Base-by-base conservation (phyloP, 2,329 filamentous ascomycete species). In the Botrytis squamosa region DNA sequence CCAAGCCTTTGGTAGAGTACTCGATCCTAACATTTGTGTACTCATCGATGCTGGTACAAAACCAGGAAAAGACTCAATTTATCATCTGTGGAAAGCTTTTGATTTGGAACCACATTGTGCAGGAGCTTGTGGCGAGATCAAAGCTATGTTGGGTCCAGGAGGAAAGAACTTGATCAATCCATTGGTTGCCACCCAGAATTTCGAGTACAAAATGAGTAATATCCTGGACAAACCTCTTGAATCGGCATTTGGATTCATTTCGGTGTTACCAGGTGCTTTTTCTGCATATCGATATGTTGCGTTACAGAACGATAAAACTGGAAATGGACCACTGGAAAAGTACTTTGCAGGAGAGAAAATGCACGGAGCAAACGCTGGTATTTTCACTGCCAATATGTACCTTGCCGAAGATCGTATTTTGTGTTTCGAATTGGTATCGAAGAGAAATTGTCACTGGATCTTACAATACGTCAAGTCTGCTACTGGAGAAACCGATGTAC, bases 161-260 rank as follows among this genome's bases (percentile, higher is more conserved):
- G 95, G 94, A 80, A 85, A 90, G 9, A 94, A 95, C 76, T 86
- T 99, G 22, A 85, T 99, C 64, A 99, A 99, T 79, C 96, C 96
- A 0, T 86, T 99, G 8, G 95, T 99, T 25, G 96, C 96, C 0
- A 97, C 94, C 65, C 96, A 99, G 80, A 99, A 99, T 82, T 99
- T 99, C 78, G 96, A 99, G 85, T 99, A 99, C 86, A 99, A 99
- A 83, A 98, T 99, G 94, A 97, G 94, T 59, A 99, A 99, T 79
- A 99, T 99, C 79, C 87, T 99, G 44, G 96, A 99, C 82, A 99
- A 99, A 83, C 96, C 96, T 0, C 86, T 99, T 3, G 96, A 99
- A 82, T 97, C 93, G 0, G 95, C 97, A 0, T 99, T 99, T 82
- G 96, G 96, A 2, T 99, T 98, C 81, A 99, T 99, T 78, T 98